Evolutionary conservation across 257 asterid genomes (phyloP).

Genomic region (Mentha longifolia): DNA sequence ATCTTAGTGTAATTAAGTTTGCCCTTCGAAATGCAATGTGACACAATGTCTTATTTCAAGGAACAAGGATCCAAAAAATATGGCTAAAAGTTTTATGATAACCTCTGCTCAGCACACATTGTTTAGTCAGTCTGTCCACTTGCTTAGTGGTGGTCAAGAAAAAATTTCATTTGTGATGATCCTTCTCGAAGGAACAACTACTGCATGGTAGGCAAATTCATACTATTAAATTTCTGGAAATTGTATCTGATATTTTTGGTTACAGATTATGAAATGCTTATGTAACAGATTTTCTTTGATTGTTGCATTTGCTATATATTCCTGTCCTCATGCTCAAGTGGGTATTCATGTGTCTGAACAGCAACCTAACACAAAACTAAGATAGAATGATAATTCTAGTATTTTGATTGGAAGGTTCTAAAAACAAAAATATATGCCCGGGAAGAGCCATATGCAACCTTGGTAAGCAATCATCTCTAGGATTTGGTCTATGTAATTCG

Average conservation of each 20-base stretch:
- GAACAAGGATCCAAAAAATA: background rate
- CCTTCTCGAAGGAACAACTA: conserved; percentile 14
- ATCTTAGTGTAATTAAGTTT: background rate
- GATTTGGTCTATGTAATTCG: conserved; percentile 7
- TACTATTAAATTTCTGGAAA: conserved; percentile 3
- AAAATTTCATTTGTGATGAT: background rate
- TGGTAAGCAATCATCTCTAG: conserved; percentile 6
- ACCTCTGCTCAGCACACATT: conserved; percentile 11
- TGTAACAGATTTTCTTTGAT: background rate
- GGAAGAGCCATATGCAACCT: conserved; percentile 23
- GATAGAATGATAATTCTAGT: background rate
- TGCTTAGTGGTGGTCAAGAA: background rate
- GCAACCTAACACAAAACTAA: conserved; percentile 9
- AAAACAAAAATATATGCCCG: background rate
- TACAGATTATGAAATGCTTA: background rate
- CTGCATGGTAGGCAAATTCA: background rate
- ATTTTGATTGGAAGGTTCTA: background rate
- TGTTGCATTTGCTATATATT: conserved; percentile 15
- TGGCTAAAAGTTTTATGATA: background rate
- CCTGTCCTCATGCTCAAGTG: conserved; percentile 5
- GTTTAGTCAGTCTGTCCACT: background rate
- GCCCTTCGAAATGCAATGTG: background rate
- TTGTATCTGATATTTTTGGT: background rate
- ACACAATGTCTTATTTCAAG: background rate
- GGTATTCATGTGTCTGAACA: background rate